phyloP scores from a whole-genome alignment of 2,329 filamentous ascomycete genomes.

The Epichloe baconii region DNA sequence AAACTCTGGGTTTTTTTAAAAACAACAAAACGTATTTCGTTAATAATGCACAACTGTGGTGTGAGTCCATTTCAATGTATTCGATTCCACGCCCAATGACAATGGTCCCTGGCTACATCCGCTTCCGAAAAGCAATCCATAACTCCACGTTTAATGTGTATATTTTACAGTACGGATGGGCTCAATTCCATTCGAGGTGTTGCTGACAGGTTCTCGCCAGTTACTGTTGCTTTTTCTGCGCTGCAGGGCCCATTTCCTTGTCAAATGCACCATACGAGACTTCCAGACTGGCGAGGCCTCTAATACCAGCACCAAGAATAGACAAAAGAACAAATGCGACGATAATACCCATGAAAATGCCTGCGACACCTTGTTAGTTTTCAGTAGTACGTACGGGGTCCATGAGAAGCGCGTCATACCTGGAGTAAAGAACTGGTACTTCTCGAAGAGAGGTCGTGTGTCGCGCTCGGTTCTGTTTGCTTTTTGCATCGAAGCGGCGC shows the following conservation, averaged over 20 bases:
- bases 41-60: neutral
- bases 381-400: neutral
- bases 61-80: neutral
- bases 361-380: constrained; percentile 29
- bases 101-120: neutral
- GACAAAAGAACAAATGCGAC: constrained; percentile 57
- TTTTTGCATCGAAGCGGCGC: constrained; percentile 18
- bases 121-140: constrained; percentile 2
- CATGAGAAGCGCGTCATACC: constrained; percentile 33
- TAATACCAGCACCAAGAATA: constrained; percentile 69
- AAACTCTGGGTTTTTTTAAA: too few species aligned
- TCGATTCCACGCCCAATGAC: neutral
- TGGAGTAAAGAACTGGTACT: constrained; percentile 88
- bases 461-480: constrained; percentile 27
- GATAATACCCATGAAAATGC: constrained; percentile 77
- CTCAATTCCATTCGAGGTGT: neutral
- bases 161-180: constrained; percentile 6
- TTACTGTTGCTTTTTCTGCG: constrained; percentile 60
- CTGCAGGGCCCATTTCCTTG: constrained; percentile 84
- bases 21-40: too few species aligned
- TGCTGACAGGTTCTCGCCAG: constrained; percentile 1
- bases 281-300: constrained; percentile 64
- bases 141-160: constrained; percentile 10
- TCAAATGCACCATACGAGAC: constrained; percentile 92
- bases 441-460: constrained; percentile 60